These are phyloP conservation scores for Cyberlindnera veronae DNA, from an alignment of 805 yeast genomes.

Conservation along the genomic window DNA sequence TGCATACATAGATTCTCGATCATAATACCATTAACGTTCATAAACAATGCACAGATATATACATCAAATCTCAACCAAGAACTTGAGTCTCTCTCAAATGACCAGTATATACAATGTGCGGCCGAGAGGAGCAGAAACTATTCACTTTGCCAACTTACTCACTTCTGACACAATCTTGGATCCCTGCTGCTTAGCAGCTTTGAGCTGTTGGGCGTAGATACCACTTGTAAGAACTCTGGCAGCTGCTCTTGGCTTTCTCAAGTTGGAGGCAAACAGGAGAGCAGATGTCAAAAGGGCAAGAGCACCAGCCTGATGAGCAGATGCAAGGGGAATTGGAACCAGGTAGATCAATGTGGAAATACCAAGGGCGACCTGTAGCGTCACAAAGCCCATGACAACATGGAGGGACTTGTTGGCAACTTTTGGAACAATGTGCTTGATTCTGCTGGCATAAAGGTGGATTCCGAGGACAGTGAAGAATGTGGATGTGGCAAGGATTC, in stretches of 20 bases:
- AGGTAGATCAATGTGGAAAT: slow-evolving; percentile 79
- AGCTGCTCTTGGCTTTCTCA: slow-evolving; percentile 54
- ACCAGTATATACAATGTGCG: no score
- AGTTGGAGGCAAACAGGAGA: slow-evolving; percentile 54
- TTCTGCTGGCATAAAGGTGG: slow-evolving; percentile 63
- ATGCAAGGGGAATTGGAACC: slow-evolving; percentile 91
- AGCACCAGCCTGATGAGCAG: slow-evolving; percentile 97
- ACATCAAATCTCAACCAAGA: neutral
- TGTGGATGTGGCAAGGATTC: slow-evolving; percentile 79
- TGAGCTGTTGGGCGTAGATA: slow-evolving; percentile 29
- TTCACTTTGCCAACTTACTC: slow-evolving; percentile 31
- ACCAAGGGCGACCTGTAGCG: slow-evolving; percentile 83
- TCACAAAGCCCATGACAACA: slow-evolving; percentile 76
- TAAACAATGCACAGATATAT: neutral
- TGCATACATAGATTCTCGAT: neutral
- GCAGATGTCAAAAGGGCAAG: slow-evolving; percentile 80
- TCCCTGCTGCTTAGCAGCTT: slow-evolving; percentile 23
- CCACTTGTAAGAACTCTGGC: slow-evolving; percentile 35
- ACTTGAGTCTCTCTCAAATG: neutral
- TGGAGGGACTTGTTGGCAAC: slow-evolving; percentile 55
- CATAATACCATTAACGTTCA: neutral
- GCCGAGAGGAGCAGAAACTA: no score
- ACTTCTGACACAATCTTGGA: slow-evolving; percentile 35
- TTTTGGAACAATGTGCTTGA: slow-evolving; percentile 54
- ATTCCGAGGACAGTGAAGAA: slow-evolving; percentile 65